A percentile compares a stretch with the other conserved stretches of the same genome.
phyloP scores from a whole-genome alignment of 2,329 filamentous ascomycete genomes.

The Drechslerella stenobrocha region DNA sequence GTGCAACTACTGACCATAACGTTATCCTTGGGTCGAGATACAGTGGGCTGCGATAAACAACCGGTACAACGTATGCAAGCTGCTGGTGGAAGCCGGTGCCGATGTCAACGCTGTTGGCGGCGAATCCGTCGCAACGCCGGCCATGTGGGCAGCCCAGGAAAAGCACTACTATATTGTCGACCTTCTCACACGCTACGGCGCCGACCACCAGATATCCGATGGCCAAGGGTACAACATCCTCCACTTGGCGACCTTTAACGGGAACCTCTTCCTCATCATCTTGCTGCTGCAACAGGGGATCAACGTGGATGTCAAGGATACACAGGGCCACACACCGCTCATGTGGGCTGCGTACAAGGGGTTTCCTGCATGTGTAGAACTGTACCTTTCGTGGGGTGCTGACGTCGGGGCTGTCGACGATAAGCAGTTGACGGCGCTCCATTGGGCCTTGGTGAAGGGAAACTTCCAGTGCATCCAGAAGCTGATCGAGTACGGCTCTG shows the following conservation, averaged over 20 bases:
- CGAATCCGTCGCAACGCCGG: conserved; percentile 87
- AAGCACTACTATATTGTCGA: conserved; percentile 97
- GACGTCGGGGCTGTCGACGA: conserved; percentile 89
- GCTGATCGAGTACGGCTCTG: conserved; percentile 90
- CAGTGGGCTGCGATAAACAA: conserved; percentile 99
- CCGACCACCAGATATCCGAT: conserved; percentile 88
- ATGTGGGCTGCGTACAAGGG: conserved; percentile 99
- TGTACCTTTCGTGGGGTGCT: conserved; percentile 92
- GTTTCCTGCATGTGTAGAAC: conserved; percentile 84
- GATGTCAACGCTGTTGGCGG: conserved; percentile 95
- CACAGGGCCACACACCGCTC: conserved; percentile 85
- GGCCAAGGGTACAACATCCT: conserved; percentile 97
- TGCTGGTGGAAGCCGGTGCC: conserved; percentile 81
- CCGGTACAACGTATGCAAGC: conserved; percentile 95
- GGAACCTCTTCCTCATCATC: conserved; percentile 85
- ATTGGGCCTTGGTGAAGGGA: conserved; percentile 96
- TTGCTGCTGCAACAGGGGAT: conserved; percentile 93
- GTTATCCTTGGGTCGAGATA: conserved; percentile 43
- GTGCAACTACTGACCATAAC: conserved; percentile 26
- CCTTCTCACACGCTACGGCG: conserved; percentile 84
- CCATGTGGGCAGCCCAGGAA: conserved; percentile 95
- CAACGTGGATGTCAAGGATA: conserved; percentile 85
- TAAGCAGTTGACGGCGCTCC: conserved; percentile 88
- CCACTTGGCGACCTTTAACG: conserved; percentile 95
- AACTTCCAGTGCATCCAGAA: conserved; percentile 87